Conservation (phyloP, 164 flowering plant genomes). For the Magnolia changhungtana region DNA sequence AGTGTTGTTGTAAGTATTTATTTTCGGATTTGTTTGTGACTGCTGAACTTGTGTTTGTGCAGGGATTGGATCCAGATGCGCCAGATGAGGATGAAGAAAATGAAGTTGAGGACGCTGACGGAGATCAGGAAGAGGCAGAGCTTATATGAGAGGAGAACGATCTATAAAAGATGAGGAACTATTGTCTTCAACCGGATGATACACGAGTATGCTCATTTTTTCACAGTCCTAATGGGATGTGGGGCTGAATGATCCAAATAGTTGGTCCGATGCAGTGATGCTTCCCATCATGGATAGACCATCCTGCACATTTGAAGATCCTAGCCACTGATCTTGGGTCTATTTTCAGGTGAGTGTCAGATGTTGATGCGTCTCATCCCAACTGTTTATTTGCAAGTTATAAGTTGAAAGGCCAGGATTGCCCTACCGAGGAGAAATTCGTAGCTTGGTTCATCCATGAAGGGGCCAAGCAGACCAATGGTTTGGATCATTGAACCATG, state of each 20-base stretch:
- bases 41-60: slow-evolving; percentile 9
- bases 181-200: not conserved
- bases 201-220: not conserved
- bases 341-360: too few species aligned
- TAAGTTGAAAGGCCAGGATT: too few species aligned
- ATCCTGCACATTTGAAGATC: not conserved
- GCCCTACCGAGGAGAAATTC: too few species aligned
- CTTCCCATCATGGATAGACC: not conserved
- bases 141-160: slow-evolving; percentile 35
- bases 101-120: slow-evolving; percentile 87
- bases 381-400: too few species aligned
- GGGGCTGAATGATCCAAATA: not conserved
- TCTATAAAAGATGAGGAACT: not conserved
- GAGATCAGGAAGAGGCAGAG: slow-evolving; percentile 78
- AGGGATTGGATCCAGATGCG: slow-evolving; percentile 99
- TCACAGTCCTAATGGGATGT: not conserved
- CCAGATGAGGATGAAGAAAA: slow-evolving; percentile 96
- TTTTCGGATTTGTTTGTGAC: not conserved
- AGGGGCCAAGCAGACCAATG: too few species aligned
- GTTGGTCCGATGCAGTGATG: not conserved
- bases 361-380: too few species aligned
- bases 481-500: too few species aligned
- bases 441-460: too few species aligned
- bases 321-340: not conserved
- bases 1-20: not conserved